Percentiles rank a stretch among this genome's conserved stretches.
Evolutionary conservation across 768 basidiomycete species (phyloP).

Genomic region (Suillus bovinus): DNA sequence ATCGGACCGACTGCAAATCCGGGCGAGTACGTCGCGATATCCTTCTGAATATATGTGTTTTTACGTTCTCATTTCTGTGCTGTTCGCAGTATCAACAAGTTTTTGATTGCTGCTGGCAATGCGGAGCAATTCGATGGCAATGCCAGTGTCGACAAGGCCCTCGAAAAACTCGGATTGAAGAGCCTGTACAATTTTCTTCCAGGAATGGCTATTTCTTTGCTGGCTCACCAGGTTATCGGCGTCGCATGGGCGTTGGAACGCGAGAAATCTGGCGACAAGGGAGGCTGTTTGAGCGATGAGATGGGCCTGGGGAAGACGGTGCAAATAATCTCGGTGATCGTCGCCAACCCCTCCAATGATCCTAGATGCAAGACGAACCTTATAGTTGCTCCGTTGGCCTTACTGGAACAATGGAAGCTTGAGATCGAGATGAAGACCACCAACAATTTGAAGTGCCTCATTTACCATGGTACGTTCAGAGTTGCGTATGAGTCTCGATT

Average conservation of each 20-base stretch:
- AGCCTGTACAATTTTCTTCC: constrained; percentile 49
- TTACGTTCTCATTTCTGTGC: constrained; percentile 5
- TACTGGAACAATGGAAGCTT: constrained; percentile 66
- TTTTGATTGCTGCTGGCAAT: constrained; percentile 56
- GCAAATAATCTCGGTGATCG: constrained; percentile 62
- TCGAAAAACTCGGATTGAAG: constrained; percentile 52
- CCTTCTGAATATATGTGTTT: background rate
- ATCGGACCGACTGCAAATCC: constrained; percentile 45
- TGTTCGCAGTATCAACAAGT: constrained; percentile 45
- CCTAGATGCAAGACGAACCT: constrained; percentile 60
- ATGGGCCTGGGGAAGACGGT: constrained; percentile 64
- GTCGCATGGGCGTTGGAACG: constrained; percentile 44
- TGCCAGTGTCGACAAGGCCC: constrained; percentile 56
- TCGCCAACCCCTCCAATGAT: constrained; percentile 52
- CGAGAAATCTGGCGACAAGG: constrained; percentile 28
- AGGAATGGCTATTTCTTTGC: constrained; percentile 59
- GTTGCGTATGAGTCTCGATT: background rate
- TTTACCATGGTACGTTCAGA: constrained; percentile 59
- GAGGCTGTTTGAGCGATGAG: constrained; percentile 37
- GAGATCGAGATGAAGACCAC: constrained; percentile 62
- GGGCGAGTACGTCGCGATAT: constrained; percentile 44
- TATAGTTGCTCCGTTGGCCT: constrained; percentile 63
- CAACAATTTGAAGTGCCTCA: constrained; percentile 46
- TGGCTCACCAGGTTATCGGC: constrained; percentile 69
- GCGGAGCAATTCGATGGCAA: constrained; percentile 60